Conservation (phyloP, 805 yeast species). For the Wickerhamiella occidentalis region DNA sequence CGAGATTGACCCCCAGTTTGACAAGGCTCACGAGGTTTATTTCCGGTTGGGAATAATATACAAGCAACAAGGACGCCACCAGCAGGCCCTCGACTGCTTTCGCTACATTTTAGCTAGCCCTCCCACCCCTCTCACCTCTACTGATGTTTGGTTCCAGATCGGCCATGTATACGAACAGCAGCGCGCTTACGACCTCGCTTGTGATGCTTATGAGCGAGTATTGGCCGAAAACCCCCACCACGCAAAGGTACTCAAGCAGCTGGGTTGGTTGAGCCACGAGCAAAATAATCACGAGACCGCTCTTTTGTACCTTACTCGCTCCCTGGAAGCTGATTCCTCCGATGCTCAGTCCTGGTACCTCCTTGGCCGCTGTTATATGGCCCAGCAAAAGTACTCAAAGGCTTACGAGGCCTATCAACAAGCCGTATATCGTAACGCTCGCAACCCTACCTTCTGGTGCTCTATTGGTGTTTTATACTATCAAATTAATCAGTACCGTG, state of each 20-base stretch:
- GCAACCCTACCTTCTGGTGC: conserved; percentile 98
- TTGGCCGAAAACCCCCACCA: conserved; percentile 82
- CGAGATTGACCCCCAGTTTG: conserved; percentile 91
- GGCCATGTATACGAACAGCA: conserved; percentile 93
- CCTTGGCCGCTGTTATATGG: conserved; percentile 93
- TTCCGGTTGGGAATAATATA: conserved; percentile 93
- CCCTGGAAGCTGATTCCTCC: conserved; percentile 74
- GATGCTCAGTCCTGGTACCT: conserved; percentile 98
- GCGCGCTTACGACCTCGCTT: conserved; percentile 81
- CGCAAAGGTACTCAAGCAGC: conserved; percentile 88
- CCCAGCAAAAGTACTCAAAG: conserved; percentile 84
- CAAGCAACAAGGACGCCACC: conserved; percentile 82
- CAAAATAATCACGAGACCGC: conserved; percentile 67
- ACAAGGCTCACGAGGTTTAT: conserved; percentile 91
- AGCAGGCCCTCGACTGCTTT: conserved; percentile 86
- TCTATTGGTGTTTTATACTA: conserved; percentile 90
- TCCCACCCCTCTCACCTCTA: conserved; percentile 89
- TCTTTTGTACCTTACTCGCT: conserved; percentile 65
- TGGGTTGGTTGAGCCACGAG: conserved; percentile 85
- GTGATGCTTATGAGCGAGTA: conserved; percentile 91
- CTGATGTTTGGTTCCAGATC: conserved; percentile 97
- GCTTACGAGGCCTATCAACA: conserved; percentile 98
- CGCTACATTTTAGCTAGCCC: conserved; percentile 82
- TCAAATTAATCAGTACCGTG: conserved; percentile 91
- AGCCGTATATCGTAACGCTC: conserved; percentile 90